Evolutionary conservation across 306 rosid species (phyloP).

Genomic region (Corylus americana): DNA sequence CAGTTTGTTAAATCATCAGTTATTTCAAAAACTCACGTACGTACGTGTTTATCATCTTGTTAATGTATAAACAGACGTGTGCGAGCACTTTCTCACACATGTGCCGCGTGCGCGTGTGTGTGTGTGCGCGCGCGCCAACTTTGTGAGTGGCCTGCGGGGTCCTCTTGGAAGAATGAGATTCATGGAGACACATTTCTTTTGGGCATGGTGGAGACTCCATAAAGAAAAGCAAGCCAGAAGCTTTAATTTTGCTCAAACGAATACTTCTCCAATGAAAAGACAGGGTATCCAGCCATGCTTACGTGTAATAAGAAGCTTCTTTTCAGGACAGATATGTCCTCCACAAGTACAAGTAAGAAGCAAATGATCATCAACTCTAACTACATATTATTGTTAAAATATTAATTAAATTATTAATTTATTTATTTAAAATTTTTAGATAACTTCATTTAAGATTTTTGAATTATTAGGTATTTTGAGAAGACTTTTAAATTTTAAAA

Average conservation of each 20-base stretch:
- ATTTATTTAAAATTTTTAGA: too few relatives aligned
- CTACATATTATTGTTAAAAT: too few relatives aligned
- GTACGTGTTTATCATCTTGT: constrained; percentile 24
- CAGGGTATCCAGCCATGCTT: constrained; percentile 47
- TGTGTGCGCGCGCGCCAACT: constrained; percentile 23
- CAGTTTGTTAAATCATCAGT: too few relatives aligned
- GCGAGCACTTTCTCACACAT: too few relatives aligned
- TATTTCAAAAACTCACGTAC: background rate
- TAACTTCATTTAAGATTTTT: too few relatives aligned
- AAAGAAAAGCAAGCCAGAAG: constrained; percentile 40
- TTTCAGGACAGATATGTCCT: constrained; percentile 41
- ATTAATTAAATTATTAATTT: too few relatives aligned
- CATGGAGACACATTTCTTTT: constrained; percentile 53
- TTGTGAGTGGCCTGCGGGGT: constrained; percentile 61
- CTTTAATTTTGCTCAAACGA: constrained; percentile 42
- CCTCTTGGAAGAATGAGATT: constrained; percentile 61
- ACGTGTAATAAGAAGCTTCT: constrained; percentile 34
- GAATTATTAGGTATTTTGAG: too few relatives aligned
- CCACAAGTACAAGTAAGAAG: constrained; percentile 36
- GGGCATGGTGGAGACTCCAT: constrained; percentile 75
- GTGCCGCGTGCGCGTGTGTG: background rate
- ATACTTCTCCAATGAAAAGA: constrained; percentile 49
- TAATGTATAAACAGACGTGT: constrained; percentile 30
- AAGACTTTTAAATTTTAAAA: too few relatives aligned
- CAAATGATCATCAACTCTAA: constrained; percentile 2